A percentile compares a stretch with the other conserved stretches of the same genome.
phyloP scores from a whole-genome alignment of 2,329 filamentous ascomycete genomes.

The Calonectria henricotiae region DNA sequence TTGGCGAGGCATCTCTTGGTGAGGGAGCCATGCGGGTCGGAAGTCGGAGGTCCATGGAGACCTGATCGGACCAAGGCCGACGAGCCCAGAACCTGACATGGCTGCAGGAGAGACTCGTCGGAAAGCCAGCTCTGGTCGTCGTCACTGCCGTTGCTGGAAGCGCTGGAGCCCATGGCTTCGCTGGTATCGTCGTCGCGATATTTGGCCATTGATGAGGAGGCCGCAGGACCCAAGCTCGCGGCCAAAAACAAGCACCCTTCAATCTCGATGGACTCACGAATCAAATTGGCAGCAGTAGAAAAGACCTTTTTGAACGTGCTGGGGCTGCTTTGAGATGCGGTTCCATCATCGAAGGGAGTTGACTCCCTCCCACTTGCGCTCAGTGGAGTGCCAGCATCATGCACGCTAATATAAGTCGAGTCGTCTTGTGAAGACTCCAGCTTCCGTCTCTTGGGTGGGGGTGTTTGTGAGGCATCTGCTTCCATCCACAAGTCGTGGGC shows the following conservation, averaged over 20 bases:
- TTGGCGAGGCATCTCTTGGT: slow-evolving; percentile 60
- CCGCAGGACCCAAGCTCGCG: slow-evolving; percentile 49
- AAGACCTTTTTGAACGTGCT: slow-evolving; percentile 54
- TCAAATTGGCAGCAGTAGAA: slow-evolving; percentile 62
- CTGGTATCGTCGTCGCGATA: slow-evolving; percentile 38
- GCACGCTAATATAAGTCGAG: background rate
- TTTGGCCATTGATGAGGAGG: slow-evolving; percentile 40
- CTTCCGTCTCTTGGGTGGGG: slow-evolving; percentile 5
- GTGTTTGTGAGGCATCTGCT: background rate
- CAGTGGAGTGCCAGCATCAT: slow-evolving; percentile 5
- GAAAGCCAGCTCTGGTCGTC: slow-evolving; percentile 39
- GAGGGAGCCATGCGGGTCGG: slow-evolving; percentile 50
- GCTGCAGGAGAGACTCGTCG: slow-evolving; percentile 28
- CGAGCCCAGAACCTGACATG: slow-evolving; percentile 60
- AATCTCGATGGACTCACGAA: slow-evolving; percentile 62
- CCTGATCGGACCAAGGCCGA: slow-evolving; percentile 57
- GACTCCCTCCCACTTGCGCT: slow-evolving; percentile 12
- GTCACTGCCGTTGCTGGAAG: slow-evolving; percentile 51
- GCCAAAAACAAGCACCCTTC: slow-evolving; percentile 58
- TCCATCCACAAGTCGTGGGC: background rate
- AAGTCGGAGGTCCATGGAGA: slow-evolving; percentile 52
- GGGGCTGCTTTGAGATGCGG: background rate
- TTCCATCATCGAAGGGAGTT: slow-evolving; percentile 26
- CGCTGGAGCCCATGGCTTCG: slow-evolving; percentile 32
- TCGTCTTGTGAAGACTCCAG: background rate